Base-by-base conservation (phyloP, 805 yeast species). In the Lipomyces chichibuensis region DNA sequence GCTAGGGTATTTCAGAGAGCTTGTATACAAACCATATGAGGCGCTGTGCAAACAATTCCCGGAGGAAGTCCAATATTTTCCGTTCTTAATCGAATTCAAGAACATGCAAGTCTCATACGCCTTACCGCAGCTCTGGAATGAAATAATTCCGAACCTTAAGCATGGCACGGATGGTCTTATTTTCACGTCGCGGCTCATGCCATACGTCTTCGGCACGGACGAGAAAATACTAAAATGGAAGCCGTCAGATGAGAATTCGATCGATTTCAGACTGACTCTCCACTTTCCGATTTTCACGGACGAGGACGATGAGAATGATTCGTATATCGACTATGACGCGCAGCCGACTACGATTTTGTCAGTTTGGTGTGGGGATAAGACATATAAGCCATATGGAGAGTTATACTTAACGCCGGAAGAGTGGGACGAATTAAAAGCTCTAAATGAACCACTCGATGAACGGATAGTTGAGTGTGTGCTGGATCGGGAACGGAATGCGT, bases 141-240 rank as follows among this genome's bases (percentile, higher is more conserved):
- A 86, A 73, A 82, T 91, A 77, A 87, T 88, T 55, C 81, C 81
- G 2, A 83, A 86, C 61, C 81, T 94, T 59, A 90, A 91, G 29
- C 98, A 95, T 78, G 89, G 90, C 65, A 88, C 95, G 2, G 99
- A 95, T 79, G 99, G 99, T 0, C 83, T 95, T 33, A 91, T 95
- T 67, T 91, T 92, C 77, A 95, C 99, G 1, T 91, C 97, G 71
- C 89, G 96, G 56, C 91, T 87, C 62, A 86, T 94, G 0, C 96
- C 97, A 0, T 95, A 95, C 78, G 82, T 86, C 2, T 86, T 88
- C 69, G 98, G 98, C 14, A 94, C 98, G 0, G 98, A 95, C 77
- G 84, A 86, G 0, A 86, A 92, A 6, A 81, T 95, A 60, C 80
- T 95, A 64, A 95, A 96, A 78, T 95, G 99, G 99, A 95, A 95